Evolutionary conservation across 768 basidiomycete species (phyloP), one percentile per base, ranked within the genome.

Genomic region (Hygrophoropsis aurantiaca): DNA sequence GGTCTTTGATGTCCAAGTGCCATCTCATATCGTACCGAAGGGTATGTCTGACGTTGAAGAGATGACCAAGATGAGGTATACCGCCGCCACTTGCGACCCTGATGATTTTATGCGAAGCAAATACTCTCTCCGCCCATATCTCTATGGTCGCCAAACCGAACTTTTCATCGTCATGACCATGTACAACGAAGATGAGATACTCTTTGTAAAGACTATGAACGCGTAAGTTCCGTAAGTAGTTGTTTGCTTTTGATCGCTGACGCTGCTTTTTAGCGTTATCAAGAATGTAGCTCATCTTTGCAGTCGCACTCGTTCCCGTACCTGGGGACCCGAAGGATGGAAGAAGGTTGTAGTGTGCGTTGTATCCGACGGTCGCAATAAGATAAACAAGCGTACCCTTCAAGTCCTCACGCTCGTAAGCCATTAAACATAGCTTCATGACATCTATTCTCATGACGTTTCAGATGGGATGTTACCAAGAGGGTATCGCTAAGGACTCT

Each of bases 81-180:
- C 90, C 5, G 90, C 90, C 3, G 87, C 87, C 1, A 92, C 90
- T 2, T 91, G 90, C 58, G 91, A 93, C 65, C 91, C 90, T 5
- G 90, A 94, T 59, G 84, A 91, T 40, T 94, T 93, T 67, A 84
- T 87, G 81, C 65, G 77, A 23, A 80, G 75, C 38, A 82, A 84
- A 51, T 91, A 90, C 64, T 82, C 87, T 5, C 77, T 94, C 19
- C 75, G 91, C 19, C 91, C 82, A 4, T 93, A 84, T 65, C 75
- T 93, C 1, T 79, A 81, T 57, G 81, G 82, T 46, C 85, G 93
- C 44, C 77, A 84, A 44, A 95, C 93, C 8, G 94, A 95, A 67
- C 76, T 97, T 11, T 94, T 95, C 70, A 90, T 97, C 56, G 92
- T 94, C 34, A 90, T 95, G 83, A 95, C 93, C 36, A 94, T 95